Percentiles rank a stretch among this genome's conserved stretches.
phyloP scores from a whole-genome alignment of 306 rosid genomes.

The Calophaca sinica region DNA sequence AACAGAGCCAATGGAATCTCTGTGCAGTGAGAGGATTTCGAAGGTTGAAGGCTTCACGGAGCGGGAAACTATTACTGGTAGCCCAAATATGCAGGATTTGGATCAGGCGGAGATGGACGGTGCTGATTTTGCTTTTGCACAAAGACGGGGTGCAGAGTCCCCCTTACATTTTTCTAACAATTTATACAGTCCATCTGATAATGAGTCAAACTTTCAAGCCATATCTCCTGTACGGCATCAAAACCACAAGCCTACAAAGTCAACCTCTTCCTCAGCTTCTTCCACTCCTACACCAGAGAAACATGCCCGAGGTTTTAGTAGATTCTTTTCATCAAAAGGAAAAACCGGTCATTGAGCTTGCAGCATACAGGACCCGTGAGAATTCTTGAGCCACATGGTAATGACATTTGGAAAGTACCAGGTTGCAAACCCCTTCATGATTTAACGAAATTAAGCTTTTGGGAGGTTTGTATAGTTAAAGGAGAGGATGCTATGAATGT shows the following conservation, averaged over 20 bases:
- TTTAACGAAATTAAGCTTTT: constrained; percentile 33
- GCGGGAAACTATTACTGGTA: constrained; percentile 59
- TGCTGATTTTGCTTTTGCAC: constrained; percentile 56
- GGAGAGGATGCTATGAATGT: constrained; percentile 49
- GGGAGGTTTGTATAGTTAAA: constrained; percentile 47
- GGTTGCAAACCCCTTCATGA: constrained; percentile 39
- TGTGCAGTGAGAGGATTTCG: constrained; percentile 56
- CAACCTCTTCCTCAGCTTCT: constrained; percentile 79
- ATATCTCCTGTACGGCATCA: constrained; percentile 62
- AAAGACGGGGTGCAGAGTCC: constrained; percentile 65
- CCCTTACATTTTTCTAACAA: constrained; percentile 60
- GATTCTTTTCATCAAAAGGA: constrained; percentile 94
- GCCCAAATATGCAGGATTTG: constrained; percentile 59
- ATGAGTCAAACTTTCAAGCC: constrained; percentile 58
- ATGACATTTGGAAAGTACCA: constrained; percentile 35
- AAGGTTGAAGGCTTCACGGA: constrained; percentile 60
- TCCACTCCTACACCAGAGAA: constrained; percentile 87
- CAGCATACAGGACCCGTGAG: constrained; percentile 40
- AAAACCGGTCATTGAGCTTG: constrained; percentile 70
- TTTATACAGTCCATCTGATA: constrained; percentile 67
- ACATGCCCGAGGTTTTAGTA: constrained; percentile 79
- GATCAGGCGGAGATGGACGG: constrained; percentile 64
- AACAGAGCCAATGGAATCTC: constrained; percentile 64
- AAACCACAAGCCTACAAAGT: constrained; percentile 69
- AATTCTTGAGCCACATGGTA: constrained; percentile 38